A percentile compares a stretch with the other conserved stretches of the same genome.
Conservation (phyloP, 2,329 filamentous ascomycete species). For the Dryadomyces quercus-mongolicae region DNA sequence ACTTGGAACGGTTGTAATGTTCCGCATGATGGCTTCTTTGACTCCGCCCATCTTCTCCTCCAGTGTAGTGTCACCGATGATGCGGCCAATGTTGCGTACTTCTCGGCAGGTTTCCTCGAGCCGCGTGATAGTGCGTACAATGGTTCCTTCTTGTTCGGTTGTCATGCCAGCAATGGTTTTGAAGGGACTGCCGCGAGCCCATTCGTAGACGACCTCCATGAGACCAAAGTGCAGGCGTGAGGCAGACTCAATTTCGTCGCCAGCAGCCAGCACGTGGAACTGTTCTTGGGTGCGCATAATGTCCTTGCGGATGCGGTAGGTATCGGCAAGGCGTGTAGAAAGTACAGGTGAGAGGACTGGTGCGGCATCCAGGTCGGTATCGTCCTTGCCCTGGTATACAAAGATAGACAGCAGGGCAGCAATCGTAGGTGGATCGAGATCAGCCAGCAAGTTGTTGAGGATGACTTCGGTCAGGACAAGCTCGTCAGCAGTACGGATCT, state of each 20-base stretch:
- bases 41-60: slow-evolving; percentile 96
- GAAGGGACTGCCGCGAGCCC: slow-evolving; percentile 96
- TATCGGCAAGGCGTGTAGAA: slow-evolving; percentile 70
- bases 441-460: slow-evolving; percentile 88
- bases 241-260: slow-evolving; percentile 84
- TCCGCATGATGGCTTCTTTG: slow-evolving; percentile 94
- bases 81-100: slow-evolving; percentile 90
- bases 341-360: slow-evolving; percentile 74
- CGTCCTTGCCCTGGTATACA: slow-evolving; percentile 84
- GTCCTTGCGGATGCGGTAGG: slow-evolving; percentile 82
- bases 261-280: slow-evolving; percentile 82
- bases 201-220: slow-evolving; percentile 97
- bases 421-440: slow-evolving; percentile 93
- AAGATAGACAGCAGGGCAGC: slow-evolving; percentile 88
- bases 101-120: slow-evolving; percentile 94
- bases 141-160: slow-evolving; percentile 92
- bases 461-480: slow-evolving; percentile 92
- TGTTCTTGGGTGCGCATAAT: slow-evolving; percentile 82
- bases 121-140: slow-evolving; percentile 86
- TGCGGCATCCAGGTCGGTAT: slow-evolving; percentile 49
- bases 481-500: slow-evolving; percentile 95
- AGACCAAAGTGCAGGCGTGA: slow-evolving; percentile 80
- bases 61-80: slow-evolving; percentile 86
- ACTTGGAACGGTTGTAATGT: slow-evolving; percentile 82
- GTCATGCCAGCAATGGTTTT: slow-evolving; percentile 94